These are phyloP conservation scores for Groenewaldozyma sp. DNA, from an alignment of 1,139 yeast genomes.

Conservation along the genomic window DNA sequence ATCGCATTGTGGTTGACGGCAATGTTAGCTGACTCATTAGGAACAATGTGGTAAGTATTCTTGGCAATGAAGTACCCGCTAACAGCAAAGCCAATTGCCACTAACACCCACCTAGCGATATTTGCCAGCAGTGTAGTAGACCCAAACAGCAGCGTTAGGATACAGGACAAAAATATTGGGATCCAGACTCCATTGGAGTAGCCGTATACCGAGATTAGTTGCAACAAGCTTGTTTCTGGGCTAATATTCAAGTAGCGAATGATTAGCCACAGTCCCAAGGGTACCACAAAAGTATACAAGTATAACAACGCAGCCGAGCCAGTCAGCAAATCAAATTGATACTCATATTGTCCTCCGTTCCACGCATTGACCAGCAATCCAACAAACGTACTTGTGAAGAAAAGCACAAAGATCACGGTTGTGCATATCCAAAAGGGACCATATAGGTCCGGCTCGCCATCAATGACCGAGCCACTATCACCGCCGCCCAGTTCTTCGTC, in stretches of 20 bases:
- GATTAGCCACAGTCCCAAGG: conserved; percentile 42
- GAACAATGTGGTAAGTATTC: conserved; percentile 26
- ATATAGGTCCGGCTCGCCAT: conserved; percentile 48
- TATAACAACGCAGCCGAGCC: conserved; percentile 59
- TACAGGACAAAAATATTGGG: conserved; percentile 57
- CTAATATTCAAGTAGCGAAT: conserved; percentile 36
- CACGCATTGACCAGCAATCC: conserved; percentile 41
- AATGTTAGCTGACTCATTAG: conserved; percentile 22
- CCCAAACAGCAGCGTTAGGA: conserved; percentile 32
- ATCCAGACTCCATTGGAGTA: conserved; percentile 74
- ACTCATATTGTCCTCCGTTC: conserved; percentile 39
- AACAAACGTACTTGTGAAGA: conserved; percentile 59
- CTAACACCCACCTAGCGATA: conserved; percentile 31
- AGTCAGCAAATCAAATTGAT: conserved; percentile 53
- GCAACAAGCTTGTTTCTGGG: conserved; percentile 31
- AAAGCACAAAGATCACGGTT: conserved; percentile 60
- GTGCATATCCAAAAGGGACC: conserved; percentile 85
- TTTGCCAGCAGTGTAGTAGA: conserved; percentile 26
- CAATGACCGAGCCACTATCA: conserved; percentile 26
- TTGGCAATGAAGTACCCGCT: conserved; percentile 31
- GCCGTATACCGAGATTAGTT: conserved; percentile 57
- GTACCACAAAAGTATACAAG: conserved; percentile 62
- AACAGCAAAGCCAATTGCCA: conserved; percentile 30
- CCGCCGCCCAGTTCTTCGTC: conserved; percentile 20
- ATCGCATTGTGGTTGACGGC: conserved; percentile 16